Percentiles rank a stretch among this genome's conserved stretches.
Conservation (phyloP, 352 stramenopile genomes). For the Phytopythium montanum region DNA sequence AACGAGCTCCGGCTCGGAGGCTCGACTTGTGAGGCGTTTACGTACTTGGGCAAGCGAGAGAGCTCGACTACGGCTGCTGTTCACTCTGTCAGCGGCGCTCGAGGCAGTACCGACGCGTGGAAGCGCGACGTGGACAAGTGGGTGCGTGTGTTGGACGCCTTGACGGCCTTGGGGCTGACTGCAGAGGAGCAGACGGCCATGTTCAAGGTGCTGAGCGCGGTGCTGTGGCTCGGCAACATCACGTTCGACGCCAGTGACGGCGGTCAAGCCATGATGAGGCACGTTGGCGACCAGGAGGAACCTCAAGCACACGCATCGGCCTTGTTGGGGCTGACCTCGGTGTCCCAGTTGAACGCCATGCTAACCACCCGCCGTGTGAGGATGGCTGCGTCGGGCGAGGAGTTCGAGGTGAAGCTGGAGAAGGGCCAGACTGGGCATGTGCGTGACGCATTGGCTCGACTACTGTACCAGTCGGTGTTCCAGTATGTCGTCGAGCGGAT, state of each 20-base stretch:
- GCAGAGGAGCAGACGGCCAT: constrained; percentile 39
- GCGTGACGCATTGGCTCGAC: constrained; percentile 48
- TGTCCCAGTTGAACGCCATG: constrained; percentile 29
- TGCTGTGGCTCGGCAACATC: constrained; percentile 74
- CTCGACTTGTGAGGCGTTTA: constrained; percentile 35
- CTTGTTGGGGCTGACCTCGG: constrained; percentile 28
- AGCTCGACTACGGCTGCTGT: constrained; percentile 25
- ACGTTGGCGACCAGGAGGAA: not conserved
- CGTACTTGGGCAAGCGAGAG: constrained; percentile 39
- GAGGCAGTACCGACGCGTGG: constrained; percentile 21
- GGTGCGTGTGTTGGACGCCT: constrained; percentile 45
- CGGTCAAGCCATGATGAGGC: constrained; percentile 14
- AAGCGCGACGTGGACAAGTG: constrained; percentile 68
- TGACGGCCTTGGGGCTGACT: constrained; percentile 40
- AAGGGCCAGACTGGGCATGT: constrained; percentile 40
- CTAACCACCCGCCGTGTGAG: constrained; percentile 44
- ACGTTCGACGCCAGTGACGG: constrained; percentile 26
- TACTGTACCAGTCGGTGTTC: constrained; percentile 60
- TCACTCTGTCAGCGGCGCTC: constrained; percentile 8
- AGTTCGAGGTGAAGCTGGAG: constrained; percentile 48
- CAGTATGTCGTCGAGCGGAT: constrained; percentile 36
- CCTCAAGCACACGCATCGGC: constrained; percentile 24
- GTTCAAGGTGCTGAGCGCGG: constrained; percentile 59
- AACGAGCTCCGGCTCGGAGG: constrained; percentile 40
- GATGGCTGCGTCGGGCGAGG: constrained; percentile 43